Base-by-base conservation (phyloP, 2,329 filamentous ascomycete genomes). In the Teratosphaeria destructans region DNA sequence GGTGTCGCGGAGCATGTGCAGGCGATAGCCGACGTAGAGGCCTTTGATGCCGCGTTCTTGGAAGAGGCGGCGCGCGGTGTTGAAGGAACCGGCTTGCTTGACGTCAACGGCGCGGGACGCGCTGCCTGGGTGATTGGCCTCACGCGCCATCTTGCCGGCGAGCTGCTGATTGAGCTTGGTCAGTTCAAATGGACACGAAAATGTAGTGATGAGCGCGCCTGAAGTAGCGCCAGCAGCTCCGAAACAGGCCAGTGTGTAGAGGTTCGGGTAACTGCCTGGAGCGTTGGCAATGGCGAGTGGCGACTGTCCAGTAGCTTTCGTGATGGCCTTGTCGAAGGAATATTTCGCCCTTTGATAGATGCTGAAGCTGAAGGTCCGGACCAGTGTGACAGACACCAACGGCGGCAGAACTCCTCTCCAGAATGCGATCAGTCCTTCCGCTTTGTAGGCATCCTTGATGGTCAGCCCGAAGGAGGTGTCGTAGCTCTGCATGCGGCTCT, bases 101-200 rank as follows among this genome's bases (percentile, higher is more conserved):
- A 60, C 29, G 32, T 62, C 58, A n/a, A 61, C 14, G 12, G 29
- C 32, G n/a, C n/a, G 11, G 3, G 55, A 43, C 16, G 58, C 37
- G 37, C 55, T 57, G 12, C 34, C 34, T 3, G 34, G 47, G 8
- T 16, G 37, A 26, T 35, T 55, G 10, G 61, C 61, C 54, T 73
- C 71, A 37, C 71, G 64, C 26, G 87, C 86, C 77, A 92, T 83
- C 61, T 93, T 77, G 11, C 91, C 87, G 1, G 90, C 91, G 23
- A 94, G 87, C 72, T 95, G 90, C 16, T 90, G 89, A 72, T 88
- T 92, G 61, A 94, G 80, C 74, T 95, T 95, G n/a, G 89, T 92
- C 72, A 95, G 81, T 73, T 95, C 90, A 71, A 95, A 95, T 1
- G 90, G 90, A 70, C 90, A 95, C 65, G 90, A 89, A 66, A 94